Evolutionary conservation across 768 basidiomycete species (phyloP).

Genomic region (Suillus occidentalis): DNA sequence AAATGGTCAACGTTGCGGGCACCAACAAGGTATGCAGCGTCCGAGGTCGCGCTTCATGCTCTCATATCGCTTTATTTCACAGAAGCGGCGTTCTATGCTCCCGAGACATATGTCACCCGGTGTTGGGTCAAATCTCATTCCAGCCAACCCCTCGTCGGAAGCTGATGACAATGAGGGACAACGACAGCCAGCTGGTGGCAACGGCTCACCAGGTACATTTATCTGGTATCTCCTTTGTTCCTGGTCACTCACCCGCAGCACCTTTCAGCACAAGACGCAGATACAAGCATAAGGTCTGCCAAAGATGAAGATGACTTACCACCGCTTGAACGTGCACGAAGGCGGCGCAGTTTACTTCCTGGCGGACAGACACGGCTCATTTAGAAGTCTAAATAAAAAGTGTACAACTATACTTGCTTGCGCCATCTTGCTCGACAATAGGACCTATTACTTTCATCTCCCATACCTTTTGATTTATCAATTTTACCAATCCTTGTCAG

Average conservation of each 20-base stretch:
- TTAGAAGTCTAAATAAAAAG: not conserved
- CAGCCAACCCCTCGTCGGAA: slow-evolving; percentile 15
- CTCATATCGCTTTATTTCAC: slow-evolving; percentile 3
- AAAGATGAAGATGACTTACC: slow-evolving; percentile 59
- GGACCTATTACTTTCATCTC: not conserved
- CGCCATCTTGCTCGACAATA: not conserved
- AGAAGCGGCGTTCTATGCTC: slow-evolving; percentile 77
- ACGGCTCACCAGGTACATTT: slow-evolving; percentile 25
- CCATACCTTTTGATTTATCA: not conserved
- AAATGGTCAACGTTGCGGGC: slow-evolving; percentile 54
- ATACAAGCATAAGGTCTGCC: slow-evolving; percentile 19
- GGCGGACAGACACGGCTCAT: slow-evolving; percentile 31
- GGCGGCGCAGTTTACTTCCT: slow-evolving; percentile 41
- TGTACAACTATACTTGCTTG: not conserved
- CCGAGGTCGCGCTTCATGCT: not conserved
- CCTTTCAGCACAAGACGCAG: slow-evolving; percentile 25
- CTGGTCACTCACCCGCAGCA: slow-evolving; percentile 12
- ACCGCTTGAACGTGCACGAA: slow-evolving; percentile 68
- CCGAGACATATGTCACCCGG: slow-evolving; percentile 55
- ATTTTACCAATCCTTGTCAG: not conserved
- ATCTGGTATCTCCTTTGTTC: not conserved
- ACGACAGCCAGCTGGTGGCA: slow-evolving; percentile 33
- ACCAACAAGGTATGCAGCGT: slow-evolving; percentile 53
- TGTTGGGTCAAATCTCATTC: slow-evolving; percentile 9
- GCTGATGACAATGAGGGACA: slow-evolving; percentile 15